Evolutionary conservation across 345 rosid genomes (phyloP).

Genomic region (Rhizophora apiculata): DNA sequence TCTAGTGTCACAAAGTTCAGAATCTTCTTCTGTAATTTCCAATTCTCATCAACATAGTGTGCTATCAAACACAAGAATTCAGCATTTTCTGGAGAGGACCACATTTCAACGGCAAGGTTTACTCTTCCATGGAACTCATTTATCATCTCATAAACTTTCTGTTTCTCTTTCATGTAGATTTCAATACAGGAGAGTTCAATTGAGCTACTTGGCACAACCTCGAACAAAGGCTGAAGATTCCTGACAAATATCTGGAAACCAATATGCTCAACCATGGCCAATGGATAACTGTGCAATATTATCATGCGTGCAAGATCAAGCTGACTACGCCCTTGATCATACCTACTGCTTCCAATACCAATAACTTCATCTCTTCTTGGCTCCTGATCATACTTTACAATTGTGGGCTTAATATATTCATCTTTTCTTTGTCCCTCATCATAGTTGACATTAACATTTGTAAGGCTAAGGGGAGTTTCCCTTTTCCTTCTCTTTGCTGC

Average conservation of each 20-base stretch:
- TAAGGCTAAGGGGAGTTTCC: slow-evolving; percentile 47
- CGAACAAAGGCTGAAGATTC: slow-evolving; percentile 87
- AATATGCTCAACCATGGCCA: slow-evolving; percentile 80
- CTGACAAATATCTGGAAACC: slow-evolving; percentile 86
- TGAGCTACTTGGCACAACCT: slow-evolving; percentile 50
- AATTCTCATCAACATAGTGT: slow-evolving; percentile 71
- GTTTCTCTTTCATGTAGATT: slow-evolving; percentile 72
- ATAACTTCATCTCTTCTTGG: slow-evolving; percentile 67
- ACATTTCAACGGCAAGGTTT: slow-evolving; percentile 69
- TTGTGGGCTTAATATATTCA: slow-evolving; percentile 52
- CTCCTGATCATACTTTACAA: slow-evolving; percentile 64
- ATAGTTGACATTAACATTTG: slow-evolving; percentile 50
- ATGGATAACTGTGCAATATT: slow-evolving; percentile 73
- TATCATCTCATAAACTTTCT: slow-evolving; percentile 57
- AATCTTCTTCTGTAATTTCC: slow-evolving; percentile 78
- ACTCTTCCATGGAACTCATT: slow-evolving; percentile 65
- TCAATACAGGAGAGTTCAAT: slow-evolving; percentile 71
- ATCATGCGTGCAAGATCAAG: slow-evolving; percentile 92
- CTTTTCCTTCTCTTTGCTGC: slow-evolving; percentile 74
- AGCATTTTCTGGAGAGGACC: slow-evolving; percentile 62
- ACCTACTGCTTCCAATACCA: slow-evolving; percentile 61
- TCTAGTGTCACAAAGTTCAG: slow-evolving; percentile 78
- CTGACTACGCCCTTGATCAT: slow-evolving; percentile 72
- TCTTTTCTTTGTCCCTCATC: slow-evolving; percentile 75
- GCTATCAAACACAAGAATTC: slow-evolving; percentile 64